Base-by-base conservation (phyloP, 495 filamentous ascomycete species). In the Penicillium flavigenum region DNA sequence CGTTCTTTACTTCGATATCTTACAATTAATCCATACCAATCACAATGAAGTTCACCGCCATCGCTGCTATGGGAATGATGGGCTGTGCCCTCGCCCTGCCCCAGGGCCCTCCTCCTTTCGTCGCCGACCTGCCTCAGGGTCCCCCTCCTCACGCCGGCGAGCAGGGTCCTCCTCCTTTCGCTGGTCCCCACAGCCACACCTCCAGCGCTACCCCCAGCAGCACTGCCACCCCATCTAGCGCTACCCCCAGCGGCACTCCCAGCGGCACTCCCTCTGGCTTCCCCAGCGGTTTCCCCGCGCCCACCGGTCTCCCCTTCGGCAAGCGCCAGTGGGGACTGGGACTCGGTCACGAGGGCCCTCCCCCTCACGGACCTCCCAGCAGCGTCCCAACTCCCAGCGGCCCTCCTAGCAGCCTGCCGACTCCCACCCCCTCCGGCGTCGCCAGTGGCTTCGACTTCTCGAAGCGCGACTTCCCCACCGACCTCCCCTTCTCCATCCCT, bases 51-150 rank as follows among this genome's bases (percentile, higher is more conserved):
- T 66, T 54, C 58, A 58, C 56, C 22, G 49, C 58, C 19, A 19
- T 63, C 56, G 58, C 58, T 46, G 46, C 52, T 24, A 54, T 68
- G 61, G 63, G 63, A 48, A 60, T 68, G 58, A 58, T 66, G 63
- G 63, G 63, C 61, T 66, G 63, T 24, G 66, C 63, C 63, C 61
- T 68, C 50, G 66, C 66, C 53, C 47, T 64, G 4, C 65, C 63
- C 32, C 58, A 64, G 22, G 58, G 49, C 26, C 39, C 58, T 47
- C 47, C 57, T 39, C 42, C 44, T 39, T 47, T 19, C 19, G 12
- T 14, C 36, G 59, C 61, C 7, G 27, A 29, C 53, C 47, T 64
- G 9, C 65, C 63, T 27, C 58, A 64, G 22, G 58, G 49, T 20
- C 32, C 58, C 46, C 51, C 57, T 34, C 41, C 44, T 44, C 43